Evolutionary conservation across 176 grass and related monocot species (phyloP).

Genomic region (Avena sativa): DNA sequence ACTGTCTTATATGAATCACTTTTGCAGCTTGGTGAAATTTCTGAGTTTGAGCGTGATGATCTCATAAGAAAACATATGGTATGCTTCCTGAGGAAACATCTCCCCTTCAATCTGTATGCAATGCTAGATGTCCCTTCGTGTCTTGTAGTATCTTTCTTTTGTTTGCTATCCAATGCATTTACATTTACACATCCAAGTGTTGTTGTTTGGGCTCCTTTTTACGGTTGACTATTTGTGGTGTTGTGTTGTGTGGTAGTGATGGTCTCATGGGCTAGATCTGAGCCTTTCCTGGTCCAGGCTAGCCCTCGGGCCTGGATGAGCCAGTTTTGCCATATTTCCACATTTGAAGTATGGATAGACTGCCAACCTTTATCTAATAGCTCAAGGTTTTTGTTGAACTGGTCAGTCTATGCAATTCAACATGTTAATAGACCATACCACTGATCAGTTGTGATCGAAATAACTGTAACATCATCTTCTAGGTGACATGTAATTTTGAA

Average conservation of each 20-base stretch:
- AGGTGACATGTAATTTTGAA: too few species aligned
- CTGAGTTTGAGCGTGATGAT: conserved; percentile 85
- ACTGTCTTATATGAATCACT: conserved; percentile 77
- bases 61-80: conserved; percentile 98
- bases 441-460: too few species aligned
- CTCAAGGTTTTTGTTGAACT: conserved; percentile 6
- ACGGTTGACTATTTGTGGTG: not conserved
- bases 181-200: not conserved
- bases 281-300: not conserved
- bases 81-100: conserved; percentile 34
- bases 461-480: too few species aligned
- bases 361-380: not conserved
- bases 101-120: conserved; percentile 31
- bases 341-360: not conserved
- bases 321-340: not conserved
- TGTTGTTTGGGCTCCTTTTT: conserved; percentile 27
- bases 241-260: not conserved
- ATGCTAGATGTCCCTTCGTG: conserved; percentile 22
- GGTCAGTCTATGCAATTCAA: not conserved
- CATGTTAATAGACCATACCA: not conserved
- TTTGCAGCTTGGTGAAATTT: conserved; percentile 82
- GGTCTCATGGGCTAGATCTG: not conserved
- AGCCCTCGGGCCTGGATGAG: not conserved
- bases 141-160: conserved; percentile 25
- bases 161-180: conserved; percentile 21